Conservation (phyloP, 2,329 filamentous ascomycete genomes). For the Aaosphaeria pasadenensis region DNA sequence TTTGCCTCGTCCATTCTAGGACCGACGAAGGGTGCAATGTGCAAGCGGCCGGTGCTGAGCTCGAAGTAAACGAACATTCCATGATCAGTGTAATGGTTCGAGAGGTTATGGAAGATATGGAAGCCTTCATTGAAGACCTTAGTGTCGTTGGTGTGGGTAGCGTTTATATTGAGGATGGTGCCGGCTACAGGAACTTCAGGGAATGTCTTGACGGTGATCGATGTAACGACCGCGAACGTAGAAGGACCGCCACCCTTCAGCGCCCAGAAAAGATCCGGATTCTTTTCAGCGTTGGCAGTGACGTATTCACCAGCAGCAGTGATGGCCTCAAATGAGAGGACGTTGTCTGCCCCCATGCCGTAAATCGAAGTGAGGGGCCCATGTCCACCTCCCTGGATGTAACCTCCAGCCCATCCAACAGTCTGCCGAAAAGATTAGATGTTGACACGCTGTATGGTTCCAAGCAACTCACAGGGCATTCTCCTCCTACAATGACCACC, state of each 20-base stretch:
- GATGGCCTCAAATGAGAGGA: constrained; percentile 37
- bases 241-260: constrained; percentile 32
- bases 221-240: constrained; percentile 28
- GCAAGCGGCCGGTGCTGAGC: constrained; percentile 20
- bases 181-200: constrained; percentile 31
- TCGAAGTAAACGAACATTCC: constrained; percentile 38
- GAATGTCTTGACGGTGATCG: constrained; percentile 32
- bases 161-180: constrained; percentile 34
- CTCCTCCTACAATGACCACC: constrained; percentile 35
- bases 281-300: constrained; percentile 29
- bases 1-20: constrained; percentile 28
- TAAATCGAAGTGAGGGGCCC: constrained; percentile 38
- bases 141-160: constrained; percentile 31
- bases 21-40: constrained; percentile 31
- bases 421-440: constrained; percentile 14
- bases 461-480: constrained; percentile 23
- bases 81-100: constrained; percentile 30
- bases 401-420: constrained; percentile 42
- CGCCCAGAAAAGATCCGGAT: constrained; percentile 38
- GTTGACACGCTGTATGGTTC: background rate
- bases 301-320: constrained; percentile 37
- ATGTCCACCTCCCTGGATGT: constrained; percentile 44
- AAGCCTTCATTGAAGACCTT: constrained; percentile 25
- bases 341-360: constrained; percentile 38
- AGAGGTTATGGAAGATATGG: constrained; percentile 30